Evolutionary conservation across 805 yeast genomes (phyloP).

Genomic region (Teunomyces tritomae): DNA sequence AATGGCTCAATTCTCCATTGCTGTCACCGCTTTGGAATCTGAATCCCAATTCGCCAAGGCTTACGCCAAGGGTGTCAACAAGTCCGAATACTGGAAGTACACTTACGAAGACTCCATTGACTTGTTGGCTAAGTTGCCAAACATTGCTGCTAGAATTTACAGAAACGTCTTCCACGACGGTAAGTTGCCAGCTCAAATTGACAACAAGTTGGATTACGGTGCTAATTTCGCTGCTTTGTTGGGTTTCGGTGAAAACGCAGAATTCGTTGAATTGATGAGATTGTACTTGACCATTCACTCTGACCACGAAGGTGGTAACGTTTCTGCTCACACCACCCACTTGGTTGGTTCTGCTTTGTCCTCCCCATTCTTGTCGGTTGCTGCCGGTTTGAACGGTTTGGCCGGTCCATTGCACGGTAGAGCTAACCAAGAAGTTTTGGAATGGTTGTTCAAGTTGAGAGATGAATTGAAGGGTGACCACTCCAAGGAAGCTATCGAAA

Average conservation of each 20-base stretch:
- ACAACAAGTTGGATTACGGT: slow-evolving; percentile 62
- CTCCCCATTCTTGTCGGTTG: slow-evolving; percentile 70
- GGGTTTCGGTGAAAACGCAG: slow-evolving; percentile 56
- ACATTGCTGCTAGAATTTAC: slow-evolving; percentile 72
- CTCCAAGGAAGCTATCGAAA: slow-evolving; percentile 54
- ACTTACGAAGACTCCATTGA: slow-evolving; percentile 69
- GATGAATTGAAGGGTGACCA: slow-evolving; percentile 61
- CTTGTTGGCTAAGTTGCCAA: slow-evolving; percentile 71
- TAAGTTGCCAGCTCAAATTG: slow-evolving; percentile 50
- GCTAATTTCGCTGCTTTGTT: slow-evolving; percentile 65
- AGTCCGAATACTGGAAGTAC: slow-evolving; percentile 72
- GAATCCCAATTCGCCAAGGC: slow-evolving; percentile 71
- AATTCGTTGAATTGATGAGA: slow-evolving; percentile 69
- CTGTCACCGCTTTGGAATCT: slow-evolving; percentile 68
- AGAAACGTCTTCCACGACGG: slow-evolving; percentile 60
- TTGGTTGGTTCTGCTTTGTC: slow-evolving; percentile 79
- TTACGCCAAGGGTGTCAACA: slow-evolving; percentile 67
- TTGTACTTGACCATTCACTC: slow-evolving; percentile 73
- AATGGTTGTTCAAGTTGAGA: slow-evolving; percentile 66
- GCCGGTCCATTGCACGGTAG: slow-evolving; percentile 87
- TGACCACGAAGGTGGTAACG: slow-evolving; percentile 85
- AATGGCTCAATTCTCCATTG: slow-evolving; percentile 80
- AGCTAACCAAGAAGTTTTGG: slow-evolving; percentile 82
- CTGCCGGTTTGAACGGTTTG: slow-evolving; percentile 78
- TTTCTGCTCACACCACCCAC: slow-evolving; percentile 78